These are phyloP conservation scores for Hirsutella thompsonii DNA, from an alignment of 2,329 filamentous ascomycete species.

Conservation along the genomic window DNA sequence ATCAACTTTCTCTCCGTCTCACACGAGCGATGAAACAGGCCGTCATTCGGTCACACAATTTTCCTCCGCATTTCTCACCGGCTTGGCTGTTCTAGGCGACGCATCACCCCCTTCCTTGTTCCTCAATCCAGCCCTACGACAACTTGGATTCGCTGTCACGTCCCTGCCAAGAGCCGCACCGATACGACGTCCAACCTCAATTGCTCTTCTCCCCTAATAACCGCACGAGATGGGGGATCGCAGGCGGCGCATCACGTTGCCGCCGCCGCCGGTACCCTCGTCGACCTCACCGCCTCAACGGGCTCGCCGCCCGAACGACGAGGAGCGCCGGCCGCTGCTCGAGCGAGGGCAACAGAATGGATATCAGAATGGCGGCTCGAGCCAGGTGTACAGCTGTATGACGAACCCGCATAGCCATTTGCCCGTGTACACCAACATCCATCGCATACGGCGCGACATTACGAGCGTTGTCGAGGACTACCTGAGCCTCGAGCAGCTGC, in stretches of 20 bases:
- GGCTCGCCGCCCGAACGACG: neutral
- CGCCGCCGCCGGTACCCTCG: constrained; percentile 7
- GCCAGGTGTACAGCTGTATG: constrained; percentile 35
- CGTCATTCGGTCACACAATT: too few relatives aligned
- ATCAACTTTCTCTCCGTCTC: too few relatives aligned
- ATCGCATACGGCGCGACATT: constrained; percentile 54
- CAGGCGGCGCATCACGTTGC: constrained; percentile 17
- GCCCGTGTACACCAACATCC: constrained; percentile 67
- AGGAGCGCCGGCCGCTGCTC: constrained; percentile 23
- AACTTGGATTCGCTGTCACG: too few relatives aligned
- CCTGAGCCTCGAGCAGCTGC: constrained; percentile 60
- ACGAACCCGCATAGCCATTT: constrained; percentile 48
- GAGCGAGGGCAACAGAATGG: constrained; percentile 10
- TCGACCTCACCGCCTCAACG: neutral
- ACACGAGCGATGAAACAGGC: too few relatives aligned
- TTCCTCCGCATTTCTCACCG: too few relatives aligned
- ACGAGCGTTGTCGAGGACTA: constrained; percentile 49
- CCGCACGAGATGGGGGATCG: constrained; percentile 8
- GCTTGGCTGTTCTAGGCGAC: too few relatives aligned
- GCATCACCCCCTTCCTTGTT: too few relatives aligned
- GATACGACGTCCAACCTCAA: too few relatives aligned
- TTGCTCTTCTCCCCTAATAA: constrained; percentile 1
- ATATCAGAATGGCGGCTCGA: constrained; percentile 9
- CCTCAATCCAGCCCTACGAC: too few relatives aligned
- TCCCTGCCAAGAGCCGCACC: too few relatives aligned